Conservation (phyloP, 2,329 filamentous ascomycete species). For the Phialophora expanda region DNA sequence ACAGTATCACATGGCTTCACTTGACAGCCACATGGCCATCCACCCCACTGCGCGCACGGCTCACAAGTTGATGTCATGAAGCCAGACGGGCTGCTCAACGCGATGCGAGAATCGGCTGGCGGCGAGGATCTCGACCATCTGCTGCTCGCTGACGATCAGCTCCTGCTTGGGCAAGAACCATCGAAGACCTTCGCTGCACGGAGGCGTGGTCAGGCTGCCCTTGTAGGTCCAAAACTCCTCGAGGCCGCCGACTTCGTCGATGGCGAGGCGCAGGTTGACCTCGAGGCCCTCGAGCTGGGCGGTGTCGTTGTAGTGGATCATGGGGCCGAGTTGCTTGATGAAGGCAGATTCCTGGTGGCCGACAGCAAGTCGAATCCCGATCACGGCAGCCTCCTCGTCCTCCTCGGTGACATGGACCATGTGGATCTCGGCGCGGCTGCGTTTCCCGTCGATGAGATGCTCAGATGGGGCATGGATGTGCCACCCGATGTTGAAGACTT, state of each 20-base stretch:
- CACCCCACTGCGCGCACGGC: background rate
- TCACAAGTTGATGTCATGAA: conserved; percentile 53
- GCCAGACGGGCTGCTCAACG: conserved; percentile 53
- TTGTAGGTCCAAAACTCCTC: conserved; percentile 56
- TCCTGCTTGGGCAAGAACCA: conserved; percentile 51
- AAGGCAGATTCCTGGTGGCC: conserved; percentile 38
- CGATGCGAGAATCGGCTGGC: conserved; percentile 54
- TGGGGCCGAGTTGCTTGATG: conserved; percentile 48
- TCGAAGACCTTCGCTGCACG: conserved; percentile 62
- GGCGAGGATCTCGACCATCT: conserved; percentile 56
- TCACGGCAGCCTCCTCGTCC: conserved; percentile 52
- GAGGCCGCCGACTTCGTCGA: conserved; percentile 33
- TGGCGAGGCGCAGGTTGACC: conserved; percentile 30
- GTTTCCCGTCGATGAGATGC: conserved; percentile 53
- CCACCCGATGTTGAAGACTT: conserved; percentile 57
- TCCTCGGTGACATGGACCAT: conserved; percentile 54
- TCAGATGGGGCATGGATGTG: conserved; percentile 60
- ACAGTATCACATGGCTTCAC: background rate
- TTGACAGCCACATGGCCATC: too few relatives aligned
- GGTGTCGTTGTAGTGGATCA: conserved; percentile 50
- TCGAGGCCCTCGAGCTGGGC: conserved; percentile 32
- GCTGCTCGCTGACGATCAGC: conserved; percentile 51
- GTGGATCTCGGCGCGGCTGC: conserved; percentile 54
- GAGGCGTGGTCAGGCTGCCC: conserved; percentile 67
- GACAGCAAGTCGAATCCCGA: conserved; percentile 54